A percentile compares a stretch with the other conserved stretches of the same genome.
phyloP scores from a whole-genome alignment of 2,329 filamentous ascomycete species.

The Botryotinia globosa region DNA sequence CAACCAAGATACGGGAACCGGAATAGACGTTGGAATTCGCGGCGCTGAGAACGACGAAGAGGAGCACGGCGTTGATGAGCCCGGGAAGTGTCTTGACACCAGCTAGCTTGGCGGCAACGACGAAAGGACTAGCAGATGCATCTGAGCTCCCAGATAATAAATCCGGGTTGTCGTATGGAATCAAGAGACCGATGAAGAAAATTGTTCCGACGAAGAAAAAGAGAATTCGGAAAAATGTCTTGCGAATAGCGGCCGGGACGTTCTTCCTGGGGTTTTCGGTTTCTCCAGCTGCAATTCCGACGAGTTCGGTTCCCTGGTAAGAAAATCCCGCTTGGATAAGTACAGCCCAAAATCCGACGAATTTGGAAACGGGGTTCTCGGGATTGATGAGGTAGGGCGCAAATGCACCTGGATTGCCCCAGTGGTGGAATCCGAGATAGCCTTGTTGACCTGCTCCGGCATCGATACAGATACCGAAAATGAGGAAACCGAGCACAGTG shows the following conservation, averaged over 20 bases:
- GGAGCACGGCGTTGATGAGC: slow-evolving; percentile 60
- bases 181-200: slow-evolving; percentile 55
- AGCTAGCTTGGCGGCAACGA: slow-evolving; percentile 58
- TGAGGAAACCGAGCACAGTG: slow-evolving; percentile 71
- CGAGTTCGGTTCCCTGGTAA: slow-evolving; percentile 61
- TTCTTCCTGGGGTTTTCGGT: slow-evolving; percentile 60
- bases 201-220: slow-evolving; percentile 50
- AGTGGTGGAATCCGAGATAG: slow-evolving; percentile 59
- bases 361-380: slow-evolving; percentile 44
- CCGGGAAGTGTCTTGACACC: slow-evolving; percentile 54
- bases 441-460: slow-evolving; percentile 60
- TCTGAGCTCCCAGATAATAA: slow-evolving; percentile 54
- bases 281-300: slow-evolving; percentile 65
- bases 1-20: slow-evolving; percentile 55
- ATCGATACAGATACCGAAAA: slow-evolving; percentile 73
- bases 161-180: slow-evolving; percentile 53
- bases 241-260: slow-evolving; percentile 61
- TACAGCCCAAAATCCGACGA: slow-evolving; percentile 65
- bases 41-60: slow-evolving; percentile 57
- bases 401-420: slow-evolving; percentile 59
- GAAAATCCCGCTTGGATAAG: slow-evolving; percentile 51
- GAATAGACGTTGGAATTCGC: slow-evolving; percentile 59
- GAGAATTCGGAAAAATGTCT: slow-evolving; percentile 59
- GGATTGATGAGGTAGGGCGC: slow-evolving; percentile 58
- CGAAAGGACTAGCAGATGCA: slow-evolving; percentile 50